phyloP scores from a whole-genome alignment of 345 rosid genomes.

The Populus alba region DNA sequence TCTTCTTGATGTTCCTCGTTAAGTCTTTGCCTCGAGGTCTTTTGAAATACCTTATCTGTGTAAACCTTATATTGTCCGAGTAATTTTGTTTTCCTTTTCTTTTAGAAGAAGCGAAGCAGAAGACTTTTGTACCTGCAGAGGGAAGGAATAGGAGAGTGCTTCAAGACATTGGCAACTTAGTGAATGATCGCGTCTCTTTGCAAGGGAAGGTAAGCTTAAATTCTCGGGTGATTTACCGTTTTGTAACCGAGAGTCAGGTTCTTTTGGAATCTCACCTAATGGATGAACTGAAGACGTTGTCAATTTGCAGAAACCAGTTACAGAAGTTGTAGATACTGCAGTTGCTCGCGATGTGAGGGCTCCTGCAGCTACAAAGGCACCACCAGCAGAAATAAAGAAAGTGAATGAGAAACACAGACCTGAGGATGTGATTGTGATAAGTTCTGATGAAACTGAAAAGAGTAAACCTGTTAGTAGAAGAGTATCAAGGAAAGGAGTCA shows the following conservation, averaged over 20 bases:
- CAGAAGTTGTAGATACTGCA: constrained; percentile 11
- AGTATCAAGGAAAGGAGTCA: constrained; percentile 36
- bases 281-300: not conserved
- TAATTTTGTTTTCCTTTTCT: not conserved
- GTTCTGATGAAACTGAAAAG: constrained; percentile 49
- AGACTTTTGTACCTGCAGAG: constrained; percentile 37
- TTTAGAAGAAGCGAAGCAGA: constrained; percentile 50
- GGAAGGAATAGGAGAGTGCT: constrained; percentile 63
- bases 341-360: constrained; percentile 17
- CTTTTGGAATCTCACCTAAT: not conserved
- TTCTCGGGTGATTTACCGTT: not conserved
- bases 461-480: constrained; percentile 34
- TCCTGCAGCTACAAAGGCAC: constrained; percentile 3
- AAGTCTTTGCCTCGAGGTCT: not conserved
- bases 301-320: constrained; percentile 32
- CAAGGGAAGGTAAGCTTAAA: constrained; percentile 47
- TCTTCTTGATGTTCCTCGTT: not conserved
- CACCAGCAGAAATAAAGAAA: constrained; percentile 22
- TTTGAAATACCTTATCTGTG: not conserved
- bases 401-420: constrained; percentile 31
- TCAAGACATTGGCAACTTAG: constrained; percentile 75
- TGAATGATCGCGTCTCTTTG: constrained; percentile 31
- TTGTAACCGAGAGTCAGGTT: not conserved
- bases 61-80: not conserved
- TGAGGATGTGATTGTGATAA: constrained; percentile 43